Conservation (phyloP, 805 yeast species). For the Kazachstania taianensis region DNA sequence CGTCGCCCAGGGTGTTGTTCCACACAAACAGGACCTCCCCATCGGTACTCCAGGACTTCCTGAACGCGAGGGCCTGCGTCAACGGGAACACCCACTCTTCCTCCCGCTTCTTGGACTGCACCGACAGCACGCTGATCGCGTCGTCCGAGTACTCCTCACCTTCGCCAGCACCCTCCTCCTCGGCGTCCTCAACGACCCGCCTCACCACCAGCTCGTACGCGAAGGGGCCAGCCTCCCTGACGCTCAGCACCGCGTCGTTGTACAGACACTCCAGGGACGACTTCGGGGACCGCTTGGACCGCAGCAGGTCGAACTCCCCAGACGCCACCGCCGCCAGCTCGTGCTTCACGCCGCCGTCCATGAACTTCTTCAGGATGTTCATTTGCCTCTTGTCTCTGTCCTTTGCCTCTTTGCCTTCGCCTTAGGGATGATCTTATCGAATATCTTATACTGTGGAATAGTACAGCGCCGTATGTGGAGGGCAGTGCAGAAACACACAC, state of each 20-base stretch:
- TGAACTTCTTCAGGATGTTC: constrained; percentile 64
- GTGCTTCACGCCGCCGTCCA: constrained; percentile 46
- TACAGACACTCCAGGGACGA: constrained; percentile 77
- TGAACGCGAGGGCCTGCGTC: constrained; percentile 48
- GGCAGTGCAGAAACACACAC: too few species aligned
- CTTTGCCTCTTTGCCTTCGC: too few species aligned
- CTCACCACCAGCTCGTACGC: constrained; percentile 63
- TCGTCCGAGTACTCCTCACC: constrained; percentile 34
- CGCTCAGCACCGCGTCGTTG: constrained; percentile 66
- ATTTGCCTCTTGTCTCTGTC: constrained; percentile 28
- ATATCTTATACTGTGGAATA: too few species aligned
- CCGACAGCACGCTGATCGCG: constrained; percentile 26
- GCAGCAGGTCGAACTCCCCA: constrained; percentile 65
- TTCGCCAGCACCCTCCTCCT: constrained; percentile 40
- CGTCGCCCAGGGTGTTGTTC: constrained; percentile 79
- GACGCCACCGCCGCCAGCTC: constrained; percentile 61
- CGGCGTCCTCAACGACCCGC: constrained; percentile 61
- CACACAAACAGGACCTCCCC: constrained; percentile 59
- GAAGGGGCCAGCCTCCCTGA: constrained; percentile 57
- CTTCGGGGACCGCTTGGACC: constrained; percentile 75
- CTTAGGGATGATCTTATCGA: too few species aligned
- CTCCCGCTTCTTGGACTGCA: constrained; percentile 27
- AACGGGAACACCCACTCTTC: constrained; percentile 71
- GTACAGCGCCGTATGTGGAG: too few species aligned
- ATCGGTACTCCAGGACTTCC: constrained; percentile 40